Conservation (phyloP, 1,284 basidiomycete genomes). For the Cerioporus squamosus region DNA sequence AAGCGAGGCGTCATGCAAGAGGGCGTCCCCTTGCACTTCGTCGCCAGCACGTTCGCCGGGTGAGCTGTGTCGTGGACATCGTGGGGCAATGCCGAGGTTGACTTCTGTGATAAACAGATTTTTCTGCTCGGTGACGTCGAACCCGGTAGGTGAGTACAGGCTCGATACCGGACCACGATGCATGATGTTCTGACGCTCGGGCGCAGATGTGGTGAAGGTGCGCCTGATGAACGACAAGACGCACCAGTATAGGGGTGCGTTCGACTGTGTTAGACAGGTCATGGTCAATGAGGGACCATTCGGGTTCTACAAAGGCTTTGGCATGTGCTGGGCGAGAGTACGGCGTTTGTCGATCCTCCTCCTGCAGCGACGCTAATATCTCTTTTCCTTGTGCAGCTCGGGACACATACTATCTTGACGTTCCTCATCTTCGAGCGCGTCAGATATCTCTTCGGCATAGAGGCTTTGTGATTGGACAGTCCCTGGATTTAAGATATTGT, state of each 20-base stretch:
- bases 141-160: conserved; percentile 41
- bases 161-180: not conserved
- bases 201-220: conserved; percentile 43
- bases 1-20: conserved; percentile 38
- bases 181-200: not conserved
- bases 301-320: conserved; percentile 45
- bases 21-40: conserved; percentile 40
- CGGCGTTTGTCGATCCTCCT: conserved; percentile 16
- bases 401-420: conserved; percentile 41
- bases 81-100: not conserved
- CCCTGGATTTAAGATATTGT: too few relatives aligned
- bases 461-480: conserved; percentile 33
- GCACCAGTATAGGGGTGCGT: conserved; percentile 34
- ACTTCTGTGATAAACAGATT: conserved; percentile 25
- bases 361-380: not conserved
- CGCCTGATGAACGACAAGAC: conserved; percentile 47
- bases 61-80: conserved; percentile 13
- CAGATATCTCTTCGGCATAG: conserved; percentile 37
- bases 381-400: conserved; percentile 31
- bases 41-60: conserved; percentile 43
- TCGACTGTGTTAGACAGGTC: conserved; percentile 38
- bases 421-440: conserved; percentile 42
- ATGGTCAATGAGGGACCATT: conserved; percentile 38
- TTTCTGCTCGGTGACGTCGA: conserved; percentile 44
- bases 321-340: conserved; percentile 46